Evolutionary conservation across 176 grass and related monocot species (phyloP).

Genomic region (Phoenix dactylifera): DNA sequence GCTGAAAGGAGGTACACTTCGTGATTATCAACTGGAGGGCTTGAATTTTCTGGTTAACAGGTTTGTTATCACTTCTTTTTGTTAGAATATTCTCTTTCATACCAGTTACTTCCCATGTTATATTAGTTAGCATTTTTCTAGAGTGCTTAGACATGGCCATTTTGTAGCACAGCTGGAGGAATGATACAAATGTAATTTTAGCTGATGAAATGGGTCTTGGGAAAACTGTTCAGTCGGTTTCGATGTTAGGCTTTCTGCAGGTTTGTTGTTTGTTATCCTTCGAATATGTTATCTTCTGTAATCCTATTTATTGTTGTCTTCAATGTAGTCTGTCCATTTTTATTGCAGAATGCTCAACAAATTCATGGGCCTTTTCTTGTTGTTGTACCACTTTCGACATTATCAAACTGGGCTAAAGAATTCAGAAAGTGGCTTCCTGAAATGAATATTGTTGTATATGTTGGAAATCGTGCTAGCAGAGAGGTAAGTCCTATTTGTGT

Average conservation of each 20-base stretch:
- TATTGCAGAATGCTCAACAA: slow-evolving; percentile 85
- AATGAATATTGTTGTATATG: slow-evolving; percentile 92
- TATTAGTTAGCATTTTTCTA: no score
- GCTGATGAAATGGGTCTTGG: slow-evolving; percentile 99
- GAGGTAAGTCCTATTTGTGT: slow-evolving; percentile 37
- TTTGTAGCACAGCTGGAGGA: slow-evolving; percentile 72
- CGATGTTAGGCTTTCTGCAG: slow-evolving; percentile 92
- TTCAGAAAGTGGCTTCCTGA: slow-evolving; percentile 94
- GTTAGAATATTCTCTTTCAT: no score
- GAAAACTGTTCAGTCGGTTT: slow-evolving; percentile 97
- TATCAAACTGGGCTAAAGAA: slow-evolving; percentile 96
- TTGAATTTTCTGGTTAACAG: slow-evolving; percentile 99
- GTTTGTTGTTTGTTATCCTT: slow-evolving; percentile 25
- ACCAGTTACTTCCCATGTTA: no score
- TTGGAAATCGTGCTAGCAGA: slow-evolving; percentile 98
- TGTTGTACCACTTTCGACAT: slow-evolving; percentile 90
- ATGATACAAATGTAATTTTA: slow-evolving; percentile 99
- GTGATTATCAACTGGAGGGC: slow-evolving; percentile 99
- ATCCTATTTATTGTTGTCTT: slow-evolving; percentile 7
- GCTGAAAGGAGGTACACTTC: slow-evolving; percentile 93
- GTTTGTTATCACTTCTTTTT: slow-evolving; percentile 20
- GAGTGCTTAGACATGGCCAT: background rate
- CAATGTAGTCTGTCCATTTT: background rate
- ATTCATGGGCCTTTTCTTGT: slow-evolving; percentile 96
- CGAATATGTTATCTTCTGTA: background rate